A percentile compares a stretch with the other conserved stretches of the same genome.
These are phyloP conservation scores for Microbotryomycetes sp. DNA, from an alignment of 1,284 basidiomycete species.

Conservation along the genomic window DNA sequence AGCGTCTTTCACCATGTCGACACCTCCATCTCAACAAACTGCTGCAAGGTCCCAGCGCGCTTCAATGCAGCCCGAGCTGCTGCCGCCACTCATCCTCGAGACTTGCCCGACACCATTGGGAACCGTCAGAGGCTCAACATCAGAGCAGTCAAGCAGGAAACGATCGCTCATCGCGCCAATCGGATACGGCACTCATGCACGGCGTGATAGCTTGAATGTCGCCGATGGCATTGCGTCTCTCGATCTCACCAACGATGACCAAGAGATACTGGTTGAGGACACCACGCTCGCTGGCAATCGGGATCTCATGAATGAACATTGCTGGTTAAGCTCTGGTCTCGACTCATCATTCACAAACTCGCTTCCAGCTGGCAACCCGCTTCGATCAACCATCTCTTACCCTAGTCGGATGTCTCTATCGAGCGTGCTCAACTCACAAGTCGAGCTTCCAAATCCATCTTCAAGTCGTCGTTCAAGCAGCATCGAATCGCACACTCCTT, in stretches of 20 bases:
- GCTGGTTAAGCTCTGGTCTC: no score
- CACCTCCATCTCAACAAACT: neutral
- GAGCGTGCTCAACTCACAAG: neutral
- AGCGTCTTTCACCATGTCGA: neutral
- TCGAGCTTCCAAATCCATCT: neutral
- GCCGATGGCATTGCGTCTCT: no score
- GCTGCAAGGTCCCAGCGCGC: no score
- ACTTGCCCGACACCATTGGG: neutral
- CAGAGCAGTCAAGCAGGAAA: no score
- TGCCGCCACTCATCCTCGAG: neutral
- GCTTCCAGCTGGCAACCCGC: neutral
- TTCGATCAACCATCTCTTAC: neutral
- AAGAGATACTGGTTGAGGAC: no score
- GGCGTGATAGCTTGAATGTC: no score
- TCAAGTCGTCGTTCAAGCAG: neutral
- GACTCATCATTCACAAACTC: no score
- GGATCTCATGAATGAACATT: no score
- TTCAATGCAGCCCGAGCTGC: neutral
- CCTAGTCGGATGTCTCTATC: neutral
- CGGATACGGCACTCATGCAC: no score
- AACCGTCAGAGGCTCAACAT: neutral
- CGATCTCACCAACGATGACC: no score
- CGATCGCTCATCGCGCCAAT: no score
- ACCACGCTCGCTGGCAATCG: no score
- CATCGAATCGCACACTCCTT: constrained; percentile 5